Conservation (phyloP, 2,329 filamentous ascomycete species). For the Cladorrhinum sp. region DNA sequence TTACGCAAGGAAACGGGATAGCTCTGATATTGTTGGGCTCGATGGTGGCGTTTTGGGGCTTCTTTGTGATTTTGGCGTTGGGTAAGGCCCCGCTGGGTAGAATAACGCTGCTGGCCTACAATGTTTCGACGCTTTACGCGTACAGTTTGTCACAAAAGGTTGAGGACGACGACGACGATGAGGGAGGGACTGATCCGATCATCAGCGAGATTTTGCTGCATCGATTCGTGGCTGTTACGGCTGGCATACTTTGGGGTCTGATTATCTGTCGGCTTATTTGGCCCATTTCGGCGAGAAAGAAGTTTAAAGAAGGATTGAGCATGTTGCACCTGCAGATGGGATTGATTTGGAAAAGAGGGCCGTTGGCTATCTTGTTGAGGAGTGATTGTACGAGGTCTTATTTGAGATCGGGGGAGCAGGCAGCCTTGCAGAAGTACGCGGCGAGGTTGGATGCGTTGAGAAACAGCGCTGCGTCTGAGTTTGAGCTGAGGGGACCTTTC, state of each 20-base stretch:
- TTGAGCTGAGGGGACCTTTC: slow-evolving; percentile 85
- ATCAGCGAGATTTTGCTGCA: slow-evolving; percentile 88
- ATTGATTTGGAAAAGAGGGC: slow-evolving; percentile 92
- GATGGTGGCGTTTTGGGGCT: slow-evolving; percentile 76
- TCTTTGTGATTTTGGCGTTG: slow-evolving; percentile 82
- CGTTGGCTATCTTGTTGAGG: slow-evolving; percentile 69
- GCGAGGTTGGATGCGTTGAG: slow-evolving; percentile 72
- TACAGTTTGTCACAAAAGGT: slow-evolving; percentile 83
- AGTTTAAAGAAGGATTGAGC: slow-evolving; percentile 84
- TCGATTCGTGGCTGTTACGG: slow-evolving; percentile 79
- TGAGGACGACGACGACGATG: slow-evolving; percentile 79
- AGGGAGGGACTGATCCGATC: slow-evolving; percentile 77
- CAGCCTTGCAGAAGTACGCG: slow-evolving; percentile 77
- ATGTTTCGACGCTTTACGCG: slow-evolving; percentile 88
- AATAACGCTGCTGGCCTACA: slow-evolving; percentile 94
- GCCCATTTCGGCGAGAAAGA: slow-evolving; percentile 85
- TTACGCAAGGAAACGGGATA: slow-evolving; percentile 69
- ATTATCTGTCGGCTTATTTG: slow-evolving; percentile 86
- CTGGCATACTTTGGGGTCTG: slow-evolving; percentile 88
- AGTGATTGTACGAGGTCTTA: slow-evolving; percentile 62
- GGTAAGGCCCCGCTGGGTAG: slow-evolving; percentile 87
- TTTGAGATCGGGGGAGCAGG: slow-evolving; percentile 84
- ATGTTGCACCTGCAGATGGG: slow-evolving; percentile 94
- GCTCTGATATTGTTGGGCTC: slow-evolving; percentile 79
- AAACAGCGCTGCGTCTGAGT: slow-evolving; percentile 73